Evolutionary conservation across 164 flowering plant species (phyloP), one percentile per base, ranked within the genome.

Genomic region (Magnolia sinica): DNA sequence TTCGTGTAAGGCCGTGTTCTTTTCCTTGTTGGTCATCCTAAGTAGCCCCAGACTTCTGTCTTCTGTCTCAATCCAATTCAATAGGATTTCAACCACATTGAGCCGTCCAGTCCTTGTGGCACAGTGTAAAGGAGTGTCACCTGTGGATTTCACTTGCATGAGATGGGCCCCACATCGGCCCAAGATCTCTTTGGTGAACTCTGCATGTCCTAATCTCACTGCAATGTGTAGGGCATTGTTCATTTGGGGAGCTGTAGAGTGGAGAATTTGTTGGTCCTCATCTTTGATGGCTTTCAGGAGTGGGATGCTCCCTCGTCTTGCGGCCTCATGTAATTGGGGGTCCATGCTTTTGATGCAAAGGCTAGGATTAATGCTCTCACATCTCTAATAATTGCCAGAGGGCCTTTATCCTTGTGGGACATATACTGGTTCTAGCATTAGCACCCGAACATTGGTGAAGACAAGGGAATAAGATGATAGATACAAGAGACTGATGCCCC

Each of bases 1-100:
- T 61, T 68, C 77, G 20, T 76, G 77, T 18, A 68, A 68, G 50
- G 77, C 73, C 1, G 77, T 76, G 66, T 75, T 67, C 16, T 51
- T 51, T 18, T 67, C 63, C 7, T 51, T 68, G 49, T 75, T 75
- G 9, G 14, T 24, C 24, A 75, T 55, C 8, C 72, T 55, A 70
- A 49, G 51, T 52, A 75, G 13, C 45, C 18, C 16, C 2, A 20
- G 13, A 11, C 0, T 19, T 31, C 24, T 23, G 23, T 58, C 49
- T 27, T 68, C 65, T 18, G 29, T 3, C 8, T n/a, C 22, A n/a
- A 37, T 13, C 37, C 49, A 69, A 24, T 13, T 10, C 11, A 67
- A 6, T 11, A 75, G 67, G 51, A 59, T 11, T 52, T 55, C n/a
- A 27, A 75, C 66, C 7, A 76, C 55, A 16, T 19, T 8, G 8